Evolutionary conservation across 2,329 filamentous ascomycete genomes (phyloP).

Genomic region (Colletotrichum plurivorum): DNA sequence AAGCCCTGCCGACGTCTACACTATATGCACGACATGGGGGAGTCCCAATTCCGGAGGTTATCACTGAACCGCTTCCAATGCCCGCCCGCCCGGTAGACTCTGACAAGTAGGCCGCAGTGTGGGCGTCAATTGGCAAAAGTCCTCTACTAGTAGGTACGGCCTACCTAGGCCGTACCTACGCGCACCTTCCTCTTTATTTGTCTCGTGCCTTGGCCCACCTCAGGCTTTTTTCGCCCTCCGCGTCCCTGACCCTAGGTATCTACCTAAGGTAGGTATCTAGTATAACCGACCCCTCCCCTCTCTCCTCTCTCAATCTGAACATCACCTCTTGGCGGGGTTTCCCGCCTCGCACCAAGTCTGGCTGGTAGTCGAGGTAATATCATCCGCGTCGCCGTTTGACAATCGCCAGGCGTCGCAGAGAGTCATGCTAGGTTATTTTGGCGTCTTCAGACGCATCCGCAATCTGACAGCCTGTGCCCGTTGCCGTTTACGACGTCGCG

Average conservation of each 20-base stretch:
- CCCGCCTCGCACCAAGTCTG: conserved; percentile 4
- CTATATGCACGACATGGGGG: conserved; percentile 37
- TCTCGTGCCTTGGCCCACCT: too few relatives aligned
- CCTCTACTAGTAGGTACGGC: too few relatives aligned
- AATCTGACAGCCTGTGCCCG: conserved; percentile 10
- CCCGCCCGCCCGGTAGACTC: background rate
- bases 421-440: conserved; percentile 8
- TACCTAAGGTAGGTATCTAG: too few relatives aligned
- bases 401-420: background rate
- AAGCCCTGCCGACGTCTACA: conserved; percentile 19
- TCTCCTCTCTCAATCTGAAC: conserved; percentile 27
- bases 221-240: too few relatives aligned
- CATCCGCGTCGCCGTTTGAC: background rate
- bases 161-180: too few relatives aligned
- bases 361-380: background rate
- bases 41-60: conserved; percentile 21
- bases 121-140: too few relatives aligned
- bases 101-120: background rate
- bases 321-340: conserved; percentile 29
- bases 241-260: too few relatives aligned
- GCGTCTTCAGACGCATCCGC: background rate
- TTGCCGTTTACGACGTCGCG: conserved; percentile 4
- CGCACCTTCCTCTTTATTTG: too few relatives aligned
- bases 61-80: conserved; percentile 22
- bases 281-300: background rate